These are phyloP conservation scores for Neckera pumila DNA, from an alignment of 225 moss, liverwort and hornwort genomes.

Conservation along the genomic window DNA sequence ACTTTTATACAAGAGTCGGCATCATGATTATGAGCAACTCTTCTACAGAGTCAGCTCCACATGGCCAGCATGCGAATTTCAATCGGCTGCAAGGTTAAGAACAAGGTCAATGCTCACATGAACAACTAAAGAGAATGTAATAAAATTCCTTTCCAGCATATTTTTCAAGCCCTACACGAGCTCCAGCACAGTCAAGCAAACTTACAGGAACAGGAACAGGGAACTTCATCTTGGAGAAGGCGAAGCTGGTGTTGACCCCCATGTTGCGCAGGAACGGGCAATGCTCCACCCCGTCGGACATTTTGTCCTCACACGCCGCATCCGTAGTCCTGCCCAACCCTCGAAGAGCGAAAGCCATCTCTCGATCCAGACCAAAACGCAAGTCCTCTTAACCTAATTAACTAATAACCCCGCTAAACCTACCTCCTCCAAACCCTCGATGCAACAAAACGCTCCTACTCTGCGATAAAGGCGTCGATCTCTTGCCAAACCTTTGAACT, in stretches of 20 bases:
- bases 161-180: not conserved
- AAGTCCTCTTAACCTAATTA: not conserved
- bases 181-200: not conserved
- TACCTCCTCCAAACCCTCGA: not conserved
- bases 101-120: not conserved
- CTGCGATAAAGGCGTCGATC: not conserved
- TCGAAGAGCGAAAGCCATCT: slow-evolving; percentile 25
- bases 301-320: slow-evolving; percentile 32
- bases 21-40: not conserved
- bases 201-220: slow-evolving; percentile 33
- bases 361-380: not conserved
- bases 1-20: not conserved
- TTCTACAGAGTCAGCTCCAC: not conserved
- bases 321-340: slow-evolving; percentile 5
- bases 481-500: not conserved
- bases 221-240: slow-evolving; percentile 25
- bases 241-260: slow-evolving; percentile 24
- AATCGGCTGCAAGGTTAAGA: not conserved
- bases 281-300: slow-evolving; percentile 3
- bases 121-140: not conserved
- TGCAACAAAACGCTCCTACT: not conserved
- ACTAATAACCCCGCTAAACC: not conserved
- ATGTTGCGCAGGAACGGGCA: slow-evolving; percentile 54
- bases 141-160: not conserved
- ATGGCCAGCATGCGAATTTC: not conserved